A percentile compares a stretch with the other conserved stretches of the same genome.
phyloP scores from a whole-genome alignment of 1,139 yeast species.

The Suhomyces yuchorum region DNA sequence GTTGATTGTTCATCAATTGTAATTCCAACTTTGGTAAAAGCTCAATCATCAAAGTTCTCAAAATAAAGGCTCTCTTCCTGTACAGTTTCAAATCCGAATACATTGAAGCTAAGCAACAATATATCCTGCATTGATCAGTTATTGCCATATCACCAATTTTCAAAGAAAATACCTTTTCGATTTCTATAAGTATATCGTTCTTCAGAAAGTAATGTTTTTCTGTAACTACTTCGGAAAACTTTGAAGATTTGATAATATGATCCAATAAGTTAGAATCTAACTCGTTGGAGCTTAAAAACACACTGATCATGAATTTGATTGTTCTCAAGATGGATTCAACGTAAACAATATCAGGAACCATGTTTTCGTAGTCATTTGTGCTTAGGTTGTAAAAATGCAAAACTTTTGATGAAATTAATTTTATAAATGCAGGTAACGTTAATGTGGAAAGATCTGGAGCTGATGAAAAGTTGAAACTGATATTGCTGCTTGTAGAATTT shows the following conservation, averaged over 20 bases:
- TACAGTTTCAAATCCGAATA: constrained; percentile 62
- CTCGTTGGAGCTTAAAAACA: constrained; percentile 53
- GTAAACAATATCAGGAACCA: constrained; percentile 80
- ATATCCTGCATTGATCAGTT: constrained; percentile 60
- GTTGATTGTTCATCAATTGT: not conserved
- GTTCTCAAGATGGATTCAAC: constrained; percentile 71
- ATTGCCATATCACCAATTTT: constrained; percentile 48
- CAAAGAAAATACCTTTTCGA: constrained; percentile 46
- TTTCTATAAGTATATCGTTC: constrained; percentile 51
- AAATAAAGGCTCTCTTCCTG: constrained; percentile 70
- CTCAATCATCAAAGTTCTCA: constrained; percentile 60
- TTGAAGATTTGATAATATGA: constrained; percentile 20
- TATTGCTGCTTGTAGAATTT: constrained; percentile 30
- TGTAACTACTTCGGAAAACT: constrained; percentile 28
- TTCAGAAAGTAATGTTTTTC: constrained; percentile 21
- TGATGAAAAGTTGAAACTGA: constrained; percentile 23
- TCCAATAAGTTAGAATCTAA: constrained; percentile 10
- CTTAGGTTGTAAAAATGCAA: constrained; percentile 63
- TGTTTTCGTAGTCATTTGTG: constrained; percentile 63
- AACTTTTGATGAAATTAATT: constrained; percentile 45
- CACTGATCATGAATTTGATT: constrained; percentile 59
- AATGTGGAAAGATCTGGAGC: constrained; percentile 31
- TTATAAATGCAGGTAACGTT: constrained; percentile 52
- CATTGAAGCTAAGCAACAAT: constrained; percentile 65
- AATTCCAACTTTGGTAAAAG: constrained; percentile 46